Percentiles rank a stretch among this genome's conserved stretches.
phyloP scores from a whole-genome alignment of 176 grass and related monocot genomes.

The Zoysia pacifica region DNA sequence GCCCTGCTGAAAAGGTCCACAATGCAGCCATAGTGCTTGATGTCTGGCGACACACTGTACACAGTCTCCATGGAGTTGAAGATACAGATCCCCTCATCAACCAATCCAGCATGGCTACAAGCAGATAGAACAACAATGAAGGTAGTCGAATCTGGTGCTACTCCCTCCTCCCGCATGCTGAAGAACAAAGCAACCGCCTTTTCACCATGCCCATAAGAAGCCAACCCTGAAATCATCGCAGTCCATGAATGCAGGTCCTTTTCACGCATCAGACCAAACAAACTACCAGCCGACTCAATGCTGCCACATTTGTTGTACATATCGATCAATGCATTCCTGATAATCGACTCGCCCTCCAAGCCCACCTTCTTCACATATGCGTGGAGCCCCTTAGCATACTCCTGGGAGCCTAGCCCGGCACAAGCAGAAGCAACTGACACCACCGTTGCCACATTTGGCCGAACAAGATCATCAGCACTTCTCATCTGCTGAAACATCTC shows the following conservation, averaged over 20 bases:
- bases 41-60: slow-evolving; percentile 42
- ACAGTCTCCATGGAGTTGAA: slow-evolving; percentile 62
- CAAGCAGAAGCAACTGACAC: slow-evolving; percentile 48
- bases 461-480: not conserved
- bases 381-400: slow-evolving; percentile 54
- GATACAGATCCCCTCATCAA: slow-evolving; percentile 56
- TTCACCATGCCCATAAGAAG: slow-evolving; percentile 55
- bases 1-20: slow-evolving; percentile 77
- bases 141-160: slow-evolving; percentile 58
- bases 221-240: slow-evolving; percentile 55
- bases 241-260: slow-evolving; percentile 79
- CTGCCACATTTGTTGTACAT: slow-evolving; percentile 69
- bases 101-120: slow-evolving; percentile 76
- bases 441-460: slow-evolving; percentile 47
- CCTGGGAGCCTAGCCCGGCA: slow-evolving; percentile 51
- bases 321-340: slow-evolving; percentile 59
- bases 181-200: slow-evolving; percentile 49
- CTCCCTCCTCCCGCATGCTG: slow-evolving; percentile 37
- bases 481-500: slow-evolving; percentile 52
- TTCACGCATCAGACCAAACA: slow-evolving; percentile 51
- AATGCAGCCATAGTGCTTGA: slow-evolving; percentile 76
- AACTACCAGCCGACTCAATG: slow-evolving; percentile 34
- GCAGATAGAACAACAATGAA: slow-evolving; percentile 67
- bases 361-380: slow-evolving; percentile 52
- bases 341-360: slow-evolving; percentile 44